Conservation (phyloP, 371 early-diverging fungal species). For the Ordospora colligata region DNA sequence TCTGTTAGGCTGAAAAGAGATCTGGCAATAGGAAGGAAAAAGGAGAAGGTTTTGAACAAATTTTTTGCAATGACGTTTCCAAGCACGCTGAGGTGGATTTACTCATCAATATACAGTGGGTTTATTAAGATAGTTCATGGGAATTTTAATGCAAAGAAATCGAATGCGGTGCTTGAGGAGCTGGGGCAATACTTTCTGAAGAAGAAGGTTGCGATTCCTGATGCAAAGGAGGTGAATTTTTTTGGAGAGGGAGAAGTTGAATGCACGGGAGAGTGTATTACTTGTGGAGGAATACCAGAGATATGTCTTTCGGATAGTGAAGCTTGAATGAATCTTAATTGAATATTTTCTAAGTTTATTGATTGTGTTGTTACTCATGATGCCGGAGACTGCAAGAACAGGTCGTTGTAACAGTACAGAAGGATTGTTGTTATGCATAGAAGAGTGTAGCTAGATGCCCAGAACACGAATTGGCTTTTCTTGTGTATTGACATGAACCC, state of each 20-base stretch:
- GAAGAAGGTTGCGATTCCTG: neutral
- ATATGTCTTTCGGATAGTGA: no score
- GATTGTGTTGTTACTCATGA: neutral
- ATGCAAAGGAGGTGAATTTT: neutral
- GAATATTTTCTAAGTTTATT: no score
- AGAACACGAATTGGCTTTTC: constrained; percentile 47
- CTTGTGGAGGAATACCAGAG: no score
- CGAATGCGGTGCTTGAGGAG: neutral
- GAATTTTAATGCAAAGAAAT: constrained; percentile 13
- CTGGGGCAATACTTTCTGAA: neutral
- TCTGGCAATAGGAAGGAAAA: constrained; percentile 5
- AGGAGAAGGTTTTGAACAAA: neutral
- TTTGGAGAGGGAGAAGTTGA: neutral
- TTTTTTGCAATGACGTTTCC: constrained; percentile 19
- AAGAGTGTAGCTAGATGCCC: constrained; percentile 33
- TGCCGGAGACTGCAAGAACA: constrained; percentile 15
- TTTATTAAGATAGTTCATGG: constrained; percentile 26
- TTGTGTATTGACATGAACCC: constrained; percentile 35
- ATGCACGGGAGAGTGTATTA: neutral
- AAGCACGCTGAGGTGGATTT: constrained; percentile 21
- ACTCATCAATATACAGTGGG: neutral
- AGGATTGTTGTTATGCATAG: constrained; percentile 24
- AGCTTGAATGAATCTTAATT: no score
- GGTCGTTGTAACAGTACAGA: constrained; percentile 40
- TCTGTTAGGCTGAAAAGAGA: constrained; percentile 23